Percentiles rank a stretch among this genome's conserved stretches.
Conservation (phyloP, 371 early-diverging fungal species). For the Mucor saturninus region DNA sequence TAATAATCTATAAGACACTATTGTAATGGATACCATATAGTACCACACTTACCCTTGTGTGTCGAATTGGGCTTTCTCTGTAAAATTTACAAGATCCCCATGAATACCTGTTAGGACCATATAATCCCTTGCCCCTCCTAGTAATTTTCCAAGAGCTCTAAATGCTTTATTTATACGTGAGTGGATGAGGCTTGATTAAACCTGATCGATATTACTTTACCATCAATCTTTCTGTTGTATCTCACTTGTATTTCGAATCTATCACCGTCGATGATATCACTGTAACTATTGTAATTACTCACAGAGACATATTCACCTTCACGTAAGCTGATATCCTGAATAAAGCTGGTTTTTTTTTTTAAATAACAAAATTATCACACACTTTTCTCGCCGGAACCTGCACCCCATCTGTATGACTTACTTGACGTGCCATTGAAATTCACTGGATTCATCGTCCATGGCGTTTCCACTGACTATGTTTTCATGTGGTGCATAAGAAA, state of each 20-base stretch:
- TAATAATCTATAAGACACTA: neutral
- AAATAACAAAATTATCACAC: neutral
- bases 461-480: constrained; percentile 55
- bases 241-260: constrained; percentile 58
- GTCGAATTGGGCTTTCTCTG: constrained; percentile 73
- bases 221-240: constrained; percentile 70
- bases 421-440: constrained; percentile 62
- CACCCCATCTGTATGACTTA: constrained; percentile 27
- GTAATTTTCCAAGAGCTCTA: constrained; percentile 74
- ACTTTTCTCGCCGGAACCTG: neutral
- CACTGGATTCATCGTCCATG: constrained; percentile 48
- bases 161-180: constrained; percentile 57
- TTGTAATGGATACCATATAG: neutral
- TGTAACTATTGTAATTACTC: constrained; percentile 44
- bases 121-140: constrained; percentile 62
- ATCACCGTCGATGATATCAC: constrained; percentile 36
- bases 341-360: constrained; percentile 41
- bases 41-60: constrained; percentile 57
- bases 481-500: constrained; percentile 56
- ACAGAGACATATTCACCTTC: constrained; percentile 52
- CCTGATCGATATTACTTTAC: constrained; percentile 27
- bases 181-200: neutral
- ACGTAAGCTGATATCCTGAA: constrained; percentile 44
- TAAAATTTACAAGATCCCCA: constrained; percentile 54
- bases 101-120: constrained; percentile 41